A percentile compares a stretch with the other conserved stretches of the same genome.
These are phyloP conservation scores for Arachis monticola DNA, from an alignment of 331 rosid species.

Conservation along the genomic window DNA sequence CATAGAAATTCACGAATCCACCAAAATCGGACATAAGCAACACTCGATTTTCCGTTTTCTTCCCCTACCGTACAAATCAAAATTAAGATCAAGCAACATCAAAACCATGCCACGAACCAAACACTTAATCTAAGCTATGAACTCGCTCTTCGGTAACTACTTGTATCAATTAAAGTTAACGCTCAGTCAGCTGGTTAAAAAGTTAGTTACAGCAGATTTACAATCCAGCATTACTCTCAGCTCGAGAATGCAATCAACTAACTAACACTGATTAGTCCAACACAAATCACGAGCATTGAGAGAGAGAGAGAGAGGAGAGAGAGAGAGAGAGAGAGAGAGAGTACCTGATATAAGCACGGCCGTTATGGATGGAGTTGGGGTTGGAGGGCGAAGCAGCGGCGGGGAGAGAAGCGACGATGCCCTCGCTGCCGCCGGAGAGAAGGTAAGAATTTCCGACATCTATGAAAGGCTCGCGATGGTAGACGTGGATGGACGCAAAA, in stretches of 20 bases:
- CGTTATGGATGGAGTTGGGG: constrained; percentile 43
- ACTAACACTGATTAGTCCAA: not conserved
- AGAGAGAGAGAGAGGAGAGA: constrained; percentile 33
- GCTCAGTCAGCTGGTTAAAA: not conserved
- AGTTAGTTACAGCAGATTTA: not conserved
- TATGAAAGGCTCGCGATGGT: constrained; percentile 58
- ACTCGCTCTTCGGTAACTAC: not conserved
- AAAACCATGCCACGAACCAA: constrained; percentile 1
- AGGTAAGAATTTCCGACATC: constrained; percentile 88
- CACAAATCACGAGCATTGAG: constrained; percentile 1
- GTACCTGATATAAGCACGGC: constrained; percentile 74
- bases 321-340: constrained; percentile 33
- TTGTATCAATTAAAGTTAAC: not conserved
- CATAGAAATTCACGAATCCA: constrained; percentile 18
- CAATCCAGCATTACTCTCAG: not conserved
- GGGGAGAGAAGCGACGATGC: constrained; percentile 56
- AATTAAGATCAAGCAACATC: constrained; percentile 4
- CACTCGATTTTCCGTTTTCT: not conserved
- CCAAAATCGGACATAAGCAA: constrained; percentile 11
- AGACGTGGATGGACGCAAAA: constrained; percentile 80
- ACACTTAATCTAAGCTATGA: not conserved
- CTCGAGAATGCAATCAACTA: not conserved
- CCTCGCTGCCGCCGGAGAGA: constrained; percentile 97
- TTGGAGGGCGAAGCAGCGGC: constrained; percentile 23
- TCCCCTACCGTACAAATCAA: not conserved